Evolutionary conservation across 257 asterid genomes (phyloP).

Genomic region (Cinchona pubescens): DNA sequence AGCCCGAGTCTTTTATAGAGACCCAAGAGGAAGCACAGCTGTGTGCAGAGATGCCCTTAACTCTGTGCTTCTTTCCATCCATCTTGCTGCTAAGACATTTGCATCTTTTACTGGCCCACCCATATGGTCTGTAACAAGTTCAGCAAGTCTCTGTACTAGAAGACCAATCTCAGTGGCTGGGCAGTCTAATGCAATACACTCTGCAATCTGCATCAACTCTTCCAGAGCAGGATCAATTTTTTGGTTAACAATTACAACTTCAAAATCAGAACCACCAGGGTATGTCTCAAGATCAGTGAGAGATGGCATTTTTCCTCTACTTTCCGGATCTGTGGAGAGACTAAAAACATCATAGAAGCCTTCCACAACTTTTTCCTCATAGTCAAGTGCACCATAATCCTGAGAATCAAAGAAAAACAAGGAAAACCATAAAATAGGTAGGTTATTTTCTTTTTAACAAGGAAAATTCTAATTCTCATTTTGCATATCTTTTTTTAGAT

Average conservation of each 20-base stretch:
- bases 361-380: slow-evolving; percentile 86
- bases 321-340: slow-evolving; percentile 59
- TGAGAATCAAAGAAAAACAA: slow-evolving; percentile 27
- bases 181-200: slow-evolving; percentile 70
- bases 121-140: slow-evolving; percentile 85
- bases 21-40: slow-evolving; percentile 83
- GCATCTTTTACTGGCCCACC: slow-evolving; percentile 98
- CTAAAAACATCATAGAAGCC: slow-evolving; percentile 90
- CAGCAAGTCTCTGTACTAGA: slow-evolving; percentile 81
- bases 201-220: slow-evolving; percentile 90
- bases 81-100: slow-evolving; percentile 61
- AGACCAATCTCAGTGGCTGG: slow-evolving; percentile 53
- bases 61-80: slow-evolving; percentile 84
- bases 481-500: background rate
- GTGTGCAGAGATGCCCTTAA: slow-evolving; percentile 89
- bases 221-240: slow-evolving; percentile 80
- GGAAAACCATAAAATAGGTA: background rate
- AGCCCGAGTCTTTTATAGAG: slow-evolving; percentile 85
- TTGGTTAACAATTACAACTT: slow-evolving; percentile 75
- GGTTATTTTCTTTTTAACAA: background rate
- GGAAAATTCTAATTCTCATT: background rate
- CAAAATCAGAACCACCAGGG: slow-evolving; percentile 64
- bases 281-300: slow-evolving; percentile 77
- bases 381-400: slow-evolving; percentile 86
- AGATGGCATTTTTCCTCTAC: slow-evolving; percentile 88